Percentiles rank a stretch among this genome's conserved stretches.
These are phyloP conservation scores for Triadica sebifera DNA, from an alignment of 345 rosid species.

Conservation along the genomic window DNA sequence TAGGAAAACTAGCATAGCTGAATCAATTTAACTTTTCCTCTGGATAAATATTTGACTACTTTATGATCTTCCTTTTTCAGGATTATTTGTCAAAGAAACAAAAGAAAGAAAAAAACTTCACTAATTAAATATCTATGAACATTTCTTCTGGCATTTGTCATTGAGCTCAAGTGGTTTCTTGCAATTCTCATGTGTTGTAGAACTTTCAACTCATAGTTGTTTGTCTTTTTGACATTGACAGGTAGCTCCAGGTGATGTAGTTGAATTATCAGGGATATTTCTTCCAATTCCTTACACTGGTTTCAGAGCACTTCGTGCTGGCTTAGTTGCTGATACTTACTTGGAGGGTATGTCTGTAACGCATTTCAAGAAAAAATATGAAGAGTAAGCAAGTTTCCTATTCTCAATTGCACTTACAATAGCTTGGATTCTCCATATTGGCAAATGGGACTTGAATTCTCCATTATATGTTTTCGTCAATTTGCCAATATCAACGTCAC, in stretches of 20 bases:
- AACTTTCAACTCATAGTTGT: not conserved
- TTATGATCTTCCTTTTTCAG: not conserved
- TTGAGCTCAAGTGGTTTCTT: not conserved
- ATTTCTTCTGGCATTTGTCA: not conserved
- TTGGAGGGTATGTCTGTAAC: conserved; percentile 87
- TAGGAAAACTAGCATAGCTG: not conserved
- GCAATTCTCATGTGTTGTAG: not conserved
- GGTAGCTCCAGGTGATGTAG: conserved; percentile 97
- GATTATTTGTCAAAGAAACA: not conserved
- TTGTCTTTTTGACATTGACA: conserved; percentile 21
- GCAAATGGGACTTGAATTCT: not conserved
- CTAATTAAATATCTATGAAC: not conserved
- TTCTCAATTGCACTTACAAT: conserved; percentile 1
- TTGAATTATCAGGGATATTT: conserved; percentile 95
- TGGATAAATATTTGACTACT: not conserved
- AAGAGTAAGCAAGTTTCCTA: conserved; percentile 61
- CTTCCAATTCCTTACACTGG: conserved; percentile 96
- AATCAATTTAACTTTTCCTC: not conserved
- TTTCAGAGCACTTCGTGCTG: conserved; percentile 95
- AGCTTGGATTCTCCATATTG: not conserved
- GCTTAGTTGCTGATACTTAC: conserved; percentile 94
- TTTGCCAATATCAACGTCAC: not conserved
- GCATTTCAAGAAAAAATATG: conserved; percentile 95
- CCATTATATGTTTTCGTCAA: not conserved
- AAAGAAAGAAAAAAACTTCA: not conserved